Conservation (phyloP, 1,284 basidiomycete genomes). For the Fomes fomentarius region DNA sequence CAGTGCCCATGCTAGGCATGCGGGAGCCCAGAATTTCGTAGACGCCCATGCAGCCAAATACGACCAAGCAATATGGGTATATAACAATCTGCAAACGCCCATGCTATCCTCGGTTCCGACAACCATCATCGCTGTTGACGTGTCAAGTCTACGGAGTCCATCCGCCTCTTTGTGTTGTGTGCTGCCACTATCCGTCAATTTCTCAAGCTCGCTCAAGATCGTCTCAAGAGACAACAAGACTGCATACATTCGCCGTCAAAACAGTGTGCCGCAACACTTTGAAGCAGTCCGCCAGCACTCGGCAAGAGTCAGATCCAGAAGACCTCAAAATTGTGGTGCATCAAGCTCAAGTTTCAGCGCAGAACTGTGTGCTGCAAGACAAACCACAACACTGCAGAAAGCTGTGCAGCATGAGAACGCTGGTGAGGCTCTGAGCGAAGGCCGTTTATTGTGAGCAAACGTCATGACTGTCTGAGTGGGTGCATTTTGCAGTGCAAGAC, state of each 20-base stretch:
- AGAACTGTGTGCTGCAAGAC: too few relatives aligned
- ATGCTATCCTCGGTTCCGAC: neutral
- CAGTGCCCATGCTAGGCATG: too few relatives aligned
- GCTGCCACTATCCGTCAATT: neutral
- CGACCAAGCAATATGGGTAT: neutral
- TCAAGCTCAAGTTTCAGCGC: neutral
- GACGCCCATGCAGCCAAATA: constrained; percentile 9
- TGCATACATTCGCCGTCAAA: neutral
- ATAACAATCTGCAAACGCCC: neutral
- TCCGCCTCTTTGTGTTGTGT: neutral
- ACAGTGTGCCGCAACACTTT: neutral
- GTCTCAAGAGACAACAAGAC: neutral
- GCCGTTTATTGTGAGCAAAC: neutral
- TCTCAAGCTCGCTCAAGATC: neutral
- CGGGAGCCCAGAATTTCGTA: constrained; percentile 22
- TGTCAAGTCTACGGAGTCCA: neutral
- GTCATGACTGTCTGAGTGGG: neutral
- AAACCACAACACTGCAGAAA: too few relatives aligned
- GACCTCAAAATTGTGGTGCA: too few relatives aligned
- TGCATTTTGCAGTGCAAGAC: neutral
- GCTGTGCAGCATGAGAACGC: too few relatives aligned
- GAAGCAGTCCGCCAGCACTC: neutral
- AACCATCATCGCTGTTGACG: neutral
- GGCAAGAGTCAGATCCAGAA: too few relatives aligned
- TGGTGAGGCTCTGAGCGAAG: too few relatives aligned